A percentile compares a stretch with the other conserved stretches of the same genome.
phyloP scores from a whole-genome alignment of 2,329 filamentous ascomycete genomes.

The Aureobasidium sp. region DNA sequence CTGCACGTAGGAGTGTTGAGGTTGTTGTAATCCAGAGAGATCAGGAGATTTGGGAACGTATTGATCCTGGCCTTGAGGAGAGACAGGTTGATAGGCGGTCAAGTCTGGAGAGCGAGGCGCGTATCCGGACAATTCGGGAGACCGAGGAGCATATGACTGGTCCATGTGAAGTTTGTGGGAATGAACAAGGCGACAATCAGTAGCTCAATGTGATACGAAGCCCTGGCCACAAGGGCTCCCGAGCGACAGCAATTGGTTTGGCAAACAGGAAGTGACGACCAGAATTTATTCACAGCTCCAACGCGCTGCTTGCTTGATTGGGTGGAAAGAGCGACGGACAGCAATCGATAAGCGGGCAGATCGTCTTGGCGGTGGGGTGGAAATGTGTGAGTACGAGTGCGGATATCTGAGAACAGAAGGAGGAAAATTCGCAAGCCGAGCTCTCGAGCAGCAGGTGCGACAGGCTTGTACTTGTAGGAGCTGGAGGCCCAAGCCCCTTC shows the following conservation, averaged over 20 bases:
- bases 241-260: slow-evolving; percentile 2
- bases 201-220: neutral
- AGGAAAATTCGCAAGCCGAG: neutral
- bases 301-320: slow-evolving; percentile 1
- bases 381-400: neutral
- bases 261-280: neutral
- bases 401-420: neutral
- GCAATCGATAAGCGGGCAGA: slow-evolving; percentile 5
- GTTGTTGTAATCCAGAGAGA: slow-evolving; percentile 10
- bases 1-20: slow-evolving; percentile 4
- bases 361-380: neutral
- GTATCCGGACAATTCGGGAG: slow-evolving; percentile 19
- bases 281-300: slow-evolving; percentile 4
- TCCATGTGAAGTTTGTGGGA: slow-evolving; percentile 2
- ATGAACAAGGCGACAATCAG: neutral
- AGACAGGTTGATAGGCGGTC: slow-evolving; percentile 38
- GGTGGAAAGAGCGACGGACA: neutral
- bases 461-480: too few relatives aligned
- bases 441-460: neutral
- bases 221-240: slow-evolving; percentile 4
- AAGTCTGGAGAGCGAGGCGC: slow-evolving; percentile 38
- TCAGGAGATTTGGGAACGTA: slow-evolving; percentile 15
- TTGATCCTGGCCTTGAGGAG: slow-evolving; percentile 21
- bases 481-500: neutral
- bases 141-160: slow-evolving; percentile 13